phyloP scores from a whole-genome alignment of 2,329 filamentous ascomycete genomes.

The Rhytidhysteron rufulum region DNA sequence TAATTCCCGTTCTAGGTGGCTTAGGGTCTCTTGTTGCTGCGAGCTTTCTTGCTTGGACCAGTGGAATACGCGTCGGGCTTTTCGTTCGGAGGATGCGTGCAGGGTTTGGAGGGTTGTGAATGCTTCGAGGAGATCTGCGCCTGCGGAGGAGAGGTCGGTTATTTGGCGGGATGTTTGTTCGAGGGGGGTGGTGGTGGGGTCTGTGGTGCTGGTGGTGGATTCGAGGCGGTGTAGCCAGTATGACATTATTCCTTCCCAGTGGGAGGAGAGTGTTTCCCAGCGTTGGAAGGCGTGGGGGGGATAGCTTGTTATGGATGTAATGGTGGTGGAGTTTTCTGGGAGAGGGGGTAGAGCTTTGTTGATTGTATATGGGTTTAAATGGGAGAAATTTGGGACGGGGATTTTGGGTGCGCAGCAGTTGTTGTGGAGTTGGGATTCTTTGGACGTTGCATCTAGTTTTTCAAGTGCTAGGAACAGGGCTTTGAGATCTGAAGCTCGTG shows the following conservation, averaged over 20 bases:
- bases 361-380: too few relatives aligned
- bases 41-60: slow-evolving; percentile 89
- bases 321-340: too few relatives aligned
- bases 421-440: too few relatives aligned
- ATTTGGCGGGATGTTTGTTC: slow-evolving; percentile 91
- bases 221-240: slow-evolving; percentile 96
- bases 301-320: too few relatives aligned
- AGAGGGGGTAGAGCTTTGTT: too few relatives aligned
- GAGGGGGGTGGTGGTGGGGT: slow-evolving; percentile 76
- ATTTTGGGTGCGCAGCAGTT: too few relatives aligned
- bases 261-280: slow-evolving; percentile 94
- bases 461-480: too few relatives aligned
- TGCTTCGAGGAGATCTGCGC: slow-evolving; percentile 94
- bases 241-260: slow-evolving; percentile 95
- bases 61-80: slow-evolving; percentile 98
- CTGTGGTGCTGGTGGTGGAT: slow-evolving; percentile 82
- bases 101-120: slow-evolving; percentile 93
- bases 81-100: slow-evolving; percentile 90
- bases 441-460: too few relatives aligned
- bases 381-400: too few relatives aligned
- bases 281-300: slow-evolving; percentile 96
- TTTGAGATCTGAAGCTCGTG: background rate
- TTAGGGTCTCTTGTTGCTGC: slow-evolving; percentile 75
- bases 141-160: slow-evolving; percentile 93
- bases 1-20: slow-evolving; percentile 72